Evolutionary conservation across 306 rosid genomes (phyloP).

Genomic region (Ormosia semicastrata): DNA sequence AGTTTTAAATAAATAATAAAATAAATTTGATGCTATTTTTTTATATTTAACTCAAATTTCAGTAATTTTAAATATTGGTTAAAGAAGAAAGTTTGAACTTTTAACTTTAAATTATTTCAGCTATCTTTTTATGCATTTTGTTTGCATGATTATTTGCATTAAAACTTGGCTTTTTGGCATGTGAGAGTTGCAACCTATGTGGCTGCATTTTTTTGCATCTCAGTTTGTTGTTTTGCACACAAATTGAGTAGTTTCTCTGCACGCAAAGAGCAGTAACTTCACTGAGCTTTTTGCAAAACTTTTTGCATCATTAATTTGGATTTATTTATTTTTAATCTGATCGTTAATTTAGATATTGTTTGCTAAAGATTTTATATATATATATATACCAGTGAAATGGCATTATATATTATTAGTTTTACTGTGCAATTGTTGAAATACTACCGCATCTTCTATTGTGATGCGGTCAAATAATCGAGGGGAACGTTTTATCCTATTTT

Average conservation of each 20-base stretch:
- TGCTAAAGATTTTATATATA: neutral
- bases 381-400: neutral
- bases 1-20: neutral
- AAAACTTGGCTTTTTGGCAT: neutral
- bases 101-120: neutral
- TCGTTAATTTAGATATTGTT: neutral
- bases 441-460: neutral
- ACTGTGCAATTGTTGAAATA: neutral
- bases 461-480: neutral
- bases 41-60: neutral
- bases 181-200: neutral
- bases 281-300: neutral
- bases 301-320: constrained; percentile 17
- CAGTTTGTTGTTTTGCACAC: too few relatives aligned
- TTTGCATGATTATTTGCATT: neutral
- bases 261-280: neutral
- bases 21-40: neutral
- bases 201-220: too few relatives aligned
- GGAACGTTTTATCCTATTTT: neutral
- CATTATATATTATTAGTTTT: neutral
- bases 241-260: too few relatives aligned
- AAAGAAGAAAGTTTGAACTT: neutral
- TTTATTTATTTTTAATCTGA: neutral
- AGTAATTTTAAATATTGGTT: neutral
- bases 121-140: neutral